Base-by-base conservation (phyloP, 2,329 filamentous ascomycete species). In the Chaetomiaceae sp. region DNA sequence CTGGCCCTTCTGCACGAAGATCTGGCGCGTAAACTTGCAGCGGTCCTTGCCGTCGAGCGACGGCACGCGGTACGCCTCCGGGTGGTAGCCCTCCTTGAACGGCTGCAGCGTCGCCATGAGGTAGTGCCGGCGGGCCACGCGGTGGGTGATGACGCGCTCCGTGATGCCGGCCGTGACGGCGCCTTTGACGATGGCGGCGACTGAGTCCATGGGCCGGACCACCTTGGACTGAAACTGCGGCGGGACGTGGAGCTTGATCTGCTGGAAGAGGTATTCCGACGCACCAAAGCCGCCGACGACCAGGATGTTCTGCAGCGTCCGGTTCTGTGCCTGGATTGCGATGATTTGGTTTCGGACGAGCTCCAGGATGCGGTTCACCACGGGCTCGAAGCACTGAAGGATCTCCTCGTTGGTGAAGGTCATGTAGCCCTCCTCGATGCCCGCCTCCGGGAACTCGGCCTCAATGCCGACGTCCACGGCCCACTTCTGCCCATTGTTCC, bases 381-480 rank as follows among this genome's bases (percentile, higher is more conserved):
- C 93, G 11, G 93, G 93, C 73, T 97, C 91, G 66, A 97, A 98
- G 72, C 93, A 97, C 71, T 97, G 91, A 58, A 98, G 75, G 60
- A 98, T 97, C 69, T 98, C 93, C 70, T 97, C 93, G 65, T 98
- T 97, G 52, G 90, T 97, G 65, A 98, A 98, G 2, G 91, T 97
- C 93, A 98, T 98, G 73, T 96, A 97, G 41, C 93, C 91, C 68
- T 98, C 93, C 70, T 97, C 93, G 58, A 98, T 97, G 58, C 89
- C 90, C 26, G 93, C 93, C 64, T 97, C 93, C 32, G 91, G 91
- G 72, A 94, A 97, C 63, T 97, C 93, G 35, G 91, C 89, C 73
- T 98, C 93, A 60, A 98, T 97, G 62, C 93, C 93, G 40, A 98
- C 93, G 64, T 98, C 93, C 17, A 97, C 90, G 36, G 93, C 93